Conservation (phyloP, 306 rosid genomes). For the Lupinus albus region DNA sequence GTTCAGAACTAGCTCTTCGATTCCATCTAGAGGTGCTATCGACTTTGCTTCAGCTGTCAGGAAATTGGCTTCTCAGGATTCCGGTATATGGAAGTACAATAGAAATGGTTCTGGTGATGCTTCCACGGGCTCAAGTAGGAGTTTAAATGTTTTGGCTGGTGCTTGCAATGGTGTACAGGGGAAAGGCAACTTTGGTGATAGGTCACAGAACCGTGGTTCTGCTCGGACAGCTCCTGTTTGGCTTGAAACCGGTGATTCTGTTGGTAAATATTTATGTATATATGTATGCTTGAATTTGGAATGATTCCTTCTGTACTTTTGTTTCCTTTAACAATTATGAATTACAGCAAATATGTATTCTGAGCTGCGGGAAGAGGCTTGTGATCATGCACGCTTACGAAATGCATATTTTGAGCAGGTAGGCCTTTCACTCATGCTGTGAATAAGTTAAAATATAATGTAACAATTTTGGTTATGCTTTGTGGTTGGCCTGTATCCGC, state of each 20-base stretch:
- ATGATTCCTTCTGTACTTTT: conserved; percentile 38
- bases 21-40: conserved; percentile 70
- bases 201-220: conserved; percentile 73
- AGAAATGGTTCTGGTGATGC: conserved; percentile 71
- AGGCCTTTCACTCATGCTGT: conserved; percentile 38
- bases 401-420: conserved; percentile 97
- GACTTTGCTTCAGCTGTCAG: conserved; percentile 96
- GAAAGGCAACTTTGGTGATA: conserved; percentile 63
- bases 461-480: conserved; percentile 26
- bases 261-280: conserved; percentile 74
- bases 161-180: conserved; percentile 69
- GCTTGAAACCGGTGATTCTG: conserved; percentile 98
- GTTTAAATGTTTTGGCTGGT: conserved; percentile 65
- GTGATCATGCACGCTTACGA: conserved; percentile 95
- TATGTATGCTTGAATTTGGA: conserved; percentile 45
- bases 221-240: conserved; percentile 79
- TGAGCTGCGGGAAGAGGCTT: conserved; percentile 95
- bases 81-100: conserved; percentile 87
- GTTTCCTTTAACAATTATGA: conserved; percentile 56
- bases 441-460: conserved; percentile 22
- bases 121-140: conserved; percentile 81
- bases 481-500: neutral
- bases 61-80: conserved; percentile 89
- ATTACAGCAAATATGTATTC: conserved; percentile 91
- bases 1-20: conserved; percentile 72